Evolutionary conservation across 306 rosid genomes (phyloP).

Genomic region (Inga leiocalycina): DNA sequence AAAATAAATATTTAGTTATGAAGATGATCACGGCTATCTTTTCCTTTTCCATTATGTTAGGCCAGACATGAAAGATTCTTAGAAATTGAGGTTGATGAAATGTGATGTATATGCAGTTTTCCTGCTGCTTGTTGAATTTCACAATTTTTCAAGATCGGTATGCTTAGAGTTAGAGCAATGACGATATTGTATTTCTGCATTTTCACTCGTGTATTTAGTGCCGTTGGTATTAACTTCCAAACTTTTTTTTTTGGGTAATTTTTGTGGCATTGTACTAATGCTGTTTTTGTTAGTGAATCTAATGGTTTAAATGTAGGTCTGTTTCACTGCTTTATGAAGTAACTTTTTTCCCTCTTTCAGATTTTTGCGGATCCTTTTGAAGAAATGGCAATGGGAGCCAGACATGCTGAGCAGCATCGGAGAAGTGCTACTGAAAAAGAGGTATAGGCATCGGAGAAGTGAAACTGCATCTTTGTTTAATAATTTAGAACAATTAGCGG

Average conservation of each 20-base stretch:
- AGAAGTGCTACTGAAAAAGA: conserved; percentile 85
- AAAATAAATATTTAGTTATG: conserved; percentile 5
- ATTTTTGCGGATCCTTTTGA: conserved; percentile 90
- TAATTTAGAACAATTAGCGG: conserved; percentile 12
- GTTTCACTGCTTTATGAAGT: conserved; percentile 28
- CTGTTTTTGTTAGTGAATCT: conserved; percentile 27
- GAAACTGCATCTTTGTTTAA: conserved; percentile 26
- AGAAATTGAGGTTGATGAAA: conserved; percentile 17
- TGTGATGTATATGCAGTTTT: conserved; percentile 21
- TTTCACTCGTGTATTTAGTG: neutral
- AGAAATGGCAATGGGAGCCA: conserved; percentile 80
- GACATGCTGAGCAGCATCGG: conserved; percentile 69
- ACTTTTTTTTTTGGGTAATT: neutral
- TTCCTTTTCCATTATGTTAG: conserved; percentile 1
- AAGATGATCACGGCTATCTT: conserved; percentile 12
- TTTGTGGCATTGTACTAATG: conserved; percentile 19
- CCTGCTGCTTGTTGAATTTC: conserved; percentile 22
- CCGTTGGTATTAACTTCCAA: conserved; percentile 24
- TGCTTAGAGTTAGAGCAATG: conserved; percentile 19
- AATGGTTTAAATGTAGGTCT: conserved; percentile 20
- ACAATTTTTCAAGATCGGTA: neutral
- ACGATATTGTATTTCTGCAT: conserved; percentile 16
- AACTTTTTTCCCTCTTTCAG: conserved; percentile 42
- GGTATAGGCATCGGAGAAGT: conserved; percentile 42
- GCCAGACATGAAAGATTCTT: conserved; percentile 26